Evolutionary conservation across 164 flowering plant genomes (phyloP), one percentile per base, ranked within the genome.

Genomic region (Piper betle): DNA sequence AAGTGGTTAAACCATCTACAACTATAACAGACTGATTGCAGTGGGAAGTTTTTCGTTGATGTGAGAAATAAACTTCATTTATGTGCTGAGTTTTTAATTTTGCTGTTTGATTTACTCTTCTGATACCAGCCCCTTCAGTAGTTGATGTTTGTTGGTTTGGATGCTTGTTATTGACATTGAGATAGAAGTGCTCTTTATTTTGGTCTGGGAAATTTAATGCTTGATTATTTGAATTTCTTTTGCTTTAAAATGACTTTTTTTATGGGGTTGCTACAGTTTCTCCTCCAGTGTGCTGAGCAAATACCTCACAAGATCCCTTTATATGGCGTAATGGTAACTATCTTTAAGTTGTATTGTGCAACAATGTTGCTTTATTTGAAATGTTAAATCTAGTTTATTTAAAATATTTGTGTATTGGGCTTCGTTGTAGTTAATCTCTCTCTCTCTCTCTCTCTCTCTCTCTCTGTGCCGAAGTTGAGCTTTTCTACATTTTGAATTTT

Each of bases 301-400:
- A 62, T 94, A 76, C 99, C 99, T 59, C 99, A 94, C 79, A 94
- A 94, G 81, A 74, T 84, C 70, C 91, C 99, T 68, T 60, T 91
- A 9, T 94, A 88, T 70, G 97, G 84, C 63, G 84, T 97, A 50
- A 39, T 94, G 99, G 99, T 94, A 82, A 4, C 58, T 39, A n/a
- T 39, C 59, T 39, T 57, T 55, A 38, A 53, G 15, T 9, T 10
- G 15, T 46, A 46, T 46, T 6, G 10, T 15, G 3, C 10, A 10
- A 3, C 15, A 15, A 10, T 46, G 15, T 8, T 12, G 50, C 15
- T 46, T 3, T 5, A 6, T 46, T 46, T 46, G 50, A 12, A 46
- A 46, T 46, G 50, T 46, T 46, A 46, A 46, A 2, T 10, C 7
- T 46, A 1, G 15, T 46, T 46, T 46, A 46, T 46, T 9, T 10